Percentiles rank a stretch among this genome's conserved stretches.
Conservation (phyloP, 345 rosid species). For the Gossypium thurberi region DNA sequence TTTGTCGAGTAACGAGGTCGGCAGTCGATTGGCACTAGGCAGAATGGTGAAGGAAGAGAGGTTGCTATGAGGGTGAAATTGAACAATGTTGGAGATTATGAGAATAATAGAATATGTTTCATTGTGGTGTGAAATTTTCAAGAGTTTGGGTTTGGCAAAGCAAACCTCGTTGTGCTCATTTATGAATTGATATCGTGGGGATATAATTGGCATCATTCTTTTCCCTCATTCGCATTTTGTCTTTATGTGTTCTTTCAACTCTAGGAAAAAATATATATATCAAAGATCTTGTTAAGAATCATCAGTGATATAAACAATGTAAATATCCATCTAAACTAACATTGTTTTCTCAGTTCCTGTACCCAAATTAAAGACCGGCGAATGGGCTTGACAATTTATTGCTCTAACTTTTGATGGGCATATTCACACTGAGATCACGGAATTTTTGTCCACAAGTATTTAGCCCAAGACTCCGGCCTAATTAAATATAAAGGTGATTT, state of each 20-base stretch:
- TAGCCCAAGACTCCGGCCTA: background rate
- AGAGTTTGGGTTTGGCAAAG: background rate
- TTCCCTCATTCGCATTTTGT: background rate
- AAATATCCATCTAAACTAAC: background rate
- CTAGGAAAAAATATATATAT: background rate
- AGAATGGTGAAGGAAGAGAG: background rate
- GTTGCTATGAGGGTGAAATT: background rate
- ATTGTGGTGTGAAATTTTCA: constrained; percentile 3
- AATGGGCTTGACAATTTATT: background rate
- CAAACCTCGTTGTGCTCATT: background rate
- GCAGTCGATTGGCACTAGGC: constrained; percentile 3
- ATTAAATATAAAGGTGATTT: too few relatives aligned
- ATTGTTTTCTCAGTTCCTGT: background rate
- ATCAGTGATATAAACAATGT: too few relatives aligned
- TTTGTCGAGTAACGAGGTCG: background rate
- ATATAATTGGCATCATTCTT: too few relatives aligned
- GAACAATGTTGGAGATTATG: background rate
- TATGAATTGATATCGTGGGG: background rate
- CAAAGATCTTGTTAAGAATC: background rate
- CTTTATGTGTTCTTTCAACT: background rate
- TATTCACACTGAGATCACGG: too few relatives aligned
- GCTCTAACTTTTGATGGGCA: too few relatives aligned
- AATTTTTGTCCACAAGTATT: background rate
- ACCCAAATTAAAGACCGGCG: background rate
- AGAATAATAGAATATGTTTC: background rate